These are phyloP conservation scores for Cyclocybe aegerita DNA, from an alignment of 768 basidiomycete genomes.

Conservation along the genomic window DNA sequence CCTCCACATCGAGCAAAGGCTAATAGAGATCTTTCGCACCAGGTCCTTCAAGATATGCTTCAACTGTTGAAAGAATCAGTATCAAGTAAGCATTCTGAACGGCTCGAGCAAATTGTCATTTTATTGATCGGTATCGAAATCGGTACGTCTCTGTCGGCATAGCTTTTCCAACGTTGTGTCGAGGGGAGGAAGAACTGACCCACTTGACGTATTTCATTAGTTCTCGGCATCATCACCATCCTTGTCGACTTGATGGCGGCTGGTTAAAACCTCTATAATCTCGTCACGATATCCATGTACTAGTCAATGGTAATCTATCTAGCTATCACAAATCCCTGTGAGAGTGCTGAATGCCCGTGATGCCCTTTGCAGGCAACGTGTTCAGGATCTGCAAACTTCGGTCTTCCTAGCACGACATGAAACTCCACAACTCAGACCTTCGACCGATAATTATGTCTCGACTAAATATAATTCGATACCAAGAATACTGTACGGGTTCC, in stretches of 20 bases:
- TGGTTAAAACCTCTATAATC: background rate
- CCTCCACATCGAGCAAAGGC: background rate
- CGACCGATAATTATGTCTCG: no score
- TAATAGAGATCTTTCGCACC: conserved; percentile 4
- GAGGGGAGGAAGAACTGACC: background rate
- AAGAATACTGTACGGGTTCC: no score
- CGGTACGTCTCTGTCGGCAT: conserved; percentile 38
- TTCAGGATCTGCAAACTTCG: no score
- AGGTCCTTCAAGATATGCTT: conserved; percentile 97
- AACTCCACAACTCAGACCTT: no score
- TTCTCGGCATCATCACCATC: conserved; percentile 89
- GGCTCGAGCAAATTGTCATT: conserved; percentile 92
- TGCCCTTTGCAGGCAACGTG: no score
- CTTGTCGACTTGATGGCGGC: conserved; percentile 73
- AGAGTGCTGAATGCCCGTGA: no score
- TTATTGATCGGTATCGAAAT: conserved; percentile 89
- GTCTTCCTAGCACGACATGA: no score
- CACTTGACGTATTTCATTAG: conserved; percentile 30
- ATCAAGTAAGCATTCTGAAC: conserved; percentile 85
- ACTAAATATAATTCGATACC: no score
- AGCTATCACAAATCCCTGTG: no score
- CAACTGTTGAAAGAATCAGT: conserved; percentile 94
- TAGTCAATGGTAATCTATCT: background rate
- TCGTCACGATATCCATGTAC: conserved; percentile 1
- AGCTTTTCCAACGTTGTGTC: no score